Evolutionary conservation across 768 basidiomycete genomes (phyloP), one percentile per base, ranked within the genome.

Genomic region (Lactarius tabidus): DNA sequence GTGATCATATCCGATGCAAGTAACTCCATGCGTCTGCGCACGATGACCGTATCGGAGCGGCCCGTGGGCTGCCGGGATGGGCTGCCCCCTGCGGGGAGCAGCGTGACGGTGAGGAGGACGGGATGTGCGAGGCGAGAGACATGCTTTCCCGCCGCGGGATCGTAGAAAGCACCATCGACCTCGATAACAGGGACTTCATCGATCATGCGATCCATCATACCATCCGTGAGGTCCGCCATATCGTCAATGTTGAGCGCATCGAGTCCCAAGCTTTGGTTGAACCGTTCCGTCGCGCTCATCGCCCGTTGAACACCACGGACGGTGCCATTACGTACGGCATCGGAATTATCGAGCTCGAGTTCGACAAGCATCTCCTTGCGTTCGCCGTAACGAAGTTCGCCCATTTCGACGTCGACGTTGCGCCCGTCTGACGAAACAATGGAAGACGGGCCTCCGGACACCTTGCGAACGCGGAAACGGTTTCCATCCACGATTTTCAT

Each of bases 1-100:
- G 95, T 95, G 74, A 98, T 94, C 94, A 98, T 98, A 76, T 98
- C 97, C 31, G 90, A 91, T 29, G 94, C 91, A 43, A 98, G 84
- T 5, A 99, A 84, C 79, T 99, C 97, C 94, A 98, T 97, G 28
- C 96, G 80, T 43, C 97, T 82, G 31, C 97, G 87, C 31, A 96
- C 91, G 70, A 99, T 95, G 59, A 90, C 86, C 0, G 94, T 89
- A 72, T 96, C 93, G 0, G 91, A 91, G 4, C 71, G 68, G 15
- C 74, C 71, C 20, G 73, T 59, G 61, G 70, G 76, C 20, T 73
- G 69, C 57, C 77, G 77, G 67, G 79, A 77, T 36, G 68, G 71
- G 45, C 45, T 48, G 28, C 67, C 67, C 9, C 74, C 63, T 56
- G 77, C 74, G 0, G 95, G 95, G 14, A 95, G 79, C 57, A 98